phyloP scores from a whole-genome alignment of 2,329 filamentous ascomycete genomes.

The Aspergillus texensis region DNA sequence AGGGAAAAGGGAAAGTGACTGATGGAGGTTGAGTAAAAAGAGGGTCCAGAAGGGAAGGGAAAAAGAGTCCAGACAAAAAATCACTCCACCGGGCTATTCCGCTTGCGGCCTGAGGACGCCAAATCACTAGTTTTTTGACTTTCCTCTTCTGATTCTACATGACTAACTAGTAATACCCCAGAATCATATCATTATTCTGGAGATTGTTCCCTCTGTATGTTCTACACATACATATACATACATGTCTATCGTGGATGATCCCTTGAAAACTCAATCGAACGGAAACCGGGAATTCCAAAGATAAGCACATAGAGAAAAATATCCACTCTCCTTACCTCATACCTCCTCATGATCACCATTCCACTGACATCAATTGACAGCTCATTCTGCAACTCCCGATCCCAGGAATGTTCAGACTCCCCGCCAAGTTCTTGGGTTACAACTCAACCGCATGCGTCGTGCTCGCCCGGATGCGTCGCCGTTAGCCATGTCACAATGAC shows the following conservation, averaged over 20 bases:
- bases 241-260: neutral
- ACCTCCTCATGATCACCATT: neutral
- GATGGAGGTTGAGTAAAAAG: neutral
- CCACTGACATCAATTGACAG: conserved; percentile 5
- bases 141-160: neutral
- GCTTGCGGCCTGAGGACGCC: conserved; percentile 13
- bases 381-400: neutral
- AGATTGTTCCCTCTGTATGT: neutral
- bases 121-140: neutral
- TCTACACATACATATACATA: too few relatives aligned
- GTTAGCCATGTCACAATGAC: conserved; percentile 17
- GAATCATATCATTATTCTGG: neutral
- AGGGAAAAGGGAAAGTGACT: neutral
- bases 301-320: neutral
- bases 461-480: conserved; percentile 13
- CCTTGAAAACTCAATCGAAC: neutral
- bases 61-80: conserved; percentile 2
- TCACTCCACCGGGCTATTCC: neutral
- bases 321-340: neutral
- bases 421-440: conserved; percentile 7
- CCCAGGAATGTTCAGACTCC: conserved; percentile 4
- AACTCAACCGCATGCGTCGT: conserved; percentile 13
- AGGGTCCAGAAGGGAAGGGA: conserved; percentile 1
- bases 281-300: neutral
- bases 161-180: neutral